Base-by-base conservation (phyloP, 2,329 filamentous ascomycete genomes). In the Curvularia spicifera region DNA sequence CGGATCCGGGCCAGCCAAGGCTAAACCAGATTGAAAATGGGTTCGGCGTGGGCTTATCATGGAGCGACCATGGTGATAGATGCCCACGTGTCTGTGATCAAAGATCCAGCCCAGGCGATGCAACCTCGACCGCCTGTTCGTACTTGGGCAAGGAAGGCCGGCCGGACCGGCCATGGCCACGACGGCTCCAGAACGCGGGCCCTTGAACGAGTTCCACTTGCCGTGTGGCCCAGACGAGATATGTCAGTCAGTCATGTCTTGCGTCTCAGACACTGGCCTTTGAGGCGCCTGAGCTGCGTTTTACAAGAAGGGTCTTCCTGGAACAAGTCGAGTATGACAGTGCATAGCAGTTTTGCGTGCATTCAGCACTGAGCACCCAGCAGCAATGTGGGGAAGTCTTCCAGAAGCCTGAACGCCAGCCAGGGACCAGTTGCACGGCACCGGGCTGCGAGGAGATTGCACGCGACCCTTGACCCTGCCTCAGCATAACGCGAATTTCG, bases 401-500 rank as follows among this genome's bases (percentile, higher is more conserved):
- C 65, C 61, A 67, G 63, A 68, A 71, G 61, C 50, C 59, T 43
- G 57, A 65, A 67, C 63, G 70, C 66, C 70, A 65, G 69, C 18
- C 18, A 18, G 18, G 69, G 65, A 70, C 71, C 72, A 73, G 64
- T 67, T 52, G 61, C 64, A 65, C 63, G 66, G 65, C 67, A 68
- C 61, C 66, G 69, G 18, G 26, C 18, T 15, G 40, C 20, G 24
- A 68, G 67, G 68, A 70, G 61, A 73, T 64, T 64, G 60, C 61
- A 60, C 56, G 66, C 64, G 64, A 57, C 59, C 65, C 65, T 51
- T 63, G 60, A 51, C 61, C 63, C 58, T 70, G 66, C 63, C 57
- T 55, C 50, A 66, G 71, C 72, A 74, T 71, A 63, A 73, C 68
- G 59, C 53, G 63, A 71, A 70, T 72, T 65, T 71, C 66, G 63